A percentile compares a stretch with the other conserved stretches of the same genome.
Conservation (phyloP, 2,329 filamentous ascomycete genomes). For the Colletotrichum spinosum region DNA sequence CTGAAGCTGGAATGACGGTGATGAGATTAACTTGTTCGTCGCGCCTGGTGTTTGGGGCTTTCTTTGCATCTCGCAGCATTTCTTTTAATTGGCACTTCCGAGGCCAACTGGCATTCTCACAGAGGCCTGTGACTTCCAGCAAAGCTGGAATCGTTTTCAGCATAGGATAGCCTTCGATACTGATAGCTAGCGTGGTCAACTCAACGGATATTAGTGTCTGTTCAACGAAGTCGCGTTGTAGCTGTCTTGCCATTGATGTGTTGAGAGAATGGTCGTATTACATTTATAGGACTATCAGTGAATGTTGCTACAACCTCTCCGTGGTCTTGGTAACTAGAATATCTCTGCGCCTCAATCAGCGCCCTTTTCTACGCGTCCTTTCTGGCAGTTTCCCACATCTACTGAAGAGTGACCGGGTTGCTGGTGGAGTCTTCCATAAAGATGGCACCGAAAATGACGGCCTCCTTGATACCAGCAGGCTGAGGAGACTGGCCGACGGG, state of each 20-base stretch:
- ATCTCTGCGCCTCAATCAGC: too few species aligned
- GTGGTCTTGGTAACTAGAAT: too few species aligned
- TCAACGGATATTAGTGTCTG: too few species aligned
- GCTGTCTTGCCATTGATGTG: too few species aligned
- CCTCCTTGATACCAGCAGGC: conserved; percentile 46
- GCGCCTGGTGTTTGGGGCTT: conserved; percentile 54
- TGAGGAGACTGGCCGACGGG: conserved; percentile 47
- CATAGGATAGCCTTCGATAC: too few species aligned
- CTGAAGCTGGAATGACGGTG: neutral
- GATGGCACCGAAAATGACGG: conserved; percentile 47
- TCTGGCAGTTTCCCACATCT: neutral
- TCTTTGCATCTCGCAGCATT: conserved; percentile 59
- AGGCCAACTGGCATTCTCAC: conserved; percentile 53
- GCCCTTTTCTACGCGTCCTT: neutral
- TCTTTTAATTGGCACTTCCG: conserved; percentile 39
- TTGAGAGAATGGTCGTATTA: too few species aligned
- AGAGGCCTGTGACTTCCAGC: conserved; percentile 45
- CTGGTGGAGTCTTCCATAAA: conserved; percentile 46
- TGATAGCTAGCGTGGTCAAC: too few species aligned
- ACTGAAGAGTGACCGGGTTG: conserved; percentile 37
- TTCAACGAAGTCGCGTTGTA: too few species aligned
- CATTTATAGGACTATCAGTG: too few species aligned
- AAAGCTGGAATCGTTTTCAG: too few species aligned
- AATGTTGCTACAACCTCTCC: too few species aligned
- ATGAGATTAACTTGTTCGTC: conserved; percentile 58